Percentiles rank a stretch among this genome's conserved stretches.
phyloP scores from a whole-genome alignment of 2,329 filamentous ascomycete genomes.

The Curvularia hawaiiensis region DNA sequence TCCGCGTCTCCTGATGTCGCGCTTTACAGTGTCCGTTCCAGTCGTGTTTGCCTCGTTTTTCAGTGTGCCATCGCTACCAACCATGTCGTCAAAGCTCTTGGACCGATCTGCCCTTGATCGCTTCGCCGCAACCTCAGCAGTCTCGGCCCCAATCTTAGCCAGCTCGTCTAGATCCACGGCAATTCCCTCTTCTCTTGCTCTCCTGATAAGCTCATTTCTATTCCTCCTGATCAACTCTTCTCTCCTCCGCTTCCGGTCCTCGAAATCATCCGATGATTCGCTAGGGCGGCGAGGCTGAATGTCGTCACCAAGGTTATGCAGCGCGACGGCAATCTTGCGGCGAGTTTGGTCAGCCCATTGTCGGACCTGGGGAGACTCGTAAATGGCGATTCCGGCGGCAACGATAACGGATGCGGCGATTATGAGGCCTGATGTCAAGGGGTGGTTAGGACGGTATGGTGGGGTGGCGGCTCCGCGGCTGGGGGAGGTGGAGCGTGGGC shows the following conservation, averaged over 20 bases:
- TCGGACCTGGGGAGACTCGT: conserved; percentile 67
- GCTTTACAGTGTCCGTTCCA: conserved; percentile 26
- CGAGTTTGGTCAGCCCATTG: conserved; percentile 67
- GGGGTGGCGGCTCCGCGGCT: conserved; percentile 11
- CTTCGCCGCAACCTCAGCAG: conserved; percentile 25
- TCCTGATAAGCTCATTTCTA: conserved; percentile 43
- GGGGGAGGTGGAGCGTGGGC: conserved; percentile 24
- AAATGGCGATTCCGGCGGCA: conserved; percentile 66
- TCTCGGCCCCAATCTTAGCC: conserved; percentile 39
- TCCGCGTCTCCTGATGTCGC: conserved; percentile 36
- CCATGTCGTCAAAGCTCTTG: conserved; percentile 49
- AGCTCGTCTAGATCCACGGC: conserved; percentile 50
- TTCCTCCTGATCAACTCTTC: conserved; percentile 43
- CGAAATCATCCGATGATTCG: conserved; percentile 41
- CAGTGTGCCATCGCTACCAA: conserved; percentile 49
- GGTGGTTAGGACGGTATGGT: conserved; percentile 34
- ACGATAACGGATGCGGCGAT: conserved; percentile 66
- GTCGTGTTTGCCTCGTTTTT: conserved; percentile 34
- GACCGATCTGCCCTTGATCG: conserved; percentile 26
- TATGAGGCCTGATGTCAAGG: conserved; percentile 59
- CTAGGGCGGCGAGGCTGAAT: conserved; percentile 53
- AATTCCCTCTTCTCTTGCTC: conserved; percentile 48
- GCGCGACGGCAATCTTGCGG: conserved; percentile 63
- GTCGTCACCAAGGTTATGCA: conserved; percentile 65
- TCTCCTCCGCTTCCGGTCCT: conserved; percentile 35